Evolutionary conservation across 2,329 filamentous ascomycete species (phyloP).

Genomic region (Calonectria crousiana): DNA sequence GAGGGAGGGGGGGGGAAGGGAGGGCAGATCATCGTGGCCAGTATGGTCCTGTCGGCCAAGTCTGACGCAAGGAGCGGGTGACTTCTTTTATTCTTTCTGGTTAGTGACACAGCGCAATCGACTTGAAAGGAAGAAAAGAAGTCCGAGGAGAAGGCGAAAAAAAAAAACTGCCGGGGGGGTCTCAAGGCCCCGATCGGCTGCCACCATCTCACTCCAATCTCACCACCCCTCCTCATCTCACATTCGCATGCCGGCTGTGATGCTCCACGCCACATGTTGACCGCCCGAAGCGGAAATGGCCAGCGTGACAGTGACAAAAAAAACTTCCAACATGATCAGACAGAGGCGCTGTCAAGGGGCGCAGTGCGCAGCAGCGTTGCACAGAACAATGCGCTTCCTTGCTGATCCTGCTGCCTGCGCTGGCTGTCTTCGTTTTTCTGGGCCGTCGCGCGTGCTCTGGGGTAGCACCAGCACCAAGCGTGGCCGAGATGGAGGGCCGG

Average conservation of each 20-base stretch:
- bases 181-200: not conserved
- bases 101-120: not conserved
- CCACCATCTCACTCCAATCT: constrained; percentile 10
- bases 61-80: not conserved
- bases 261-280: constrained; percentile 2
- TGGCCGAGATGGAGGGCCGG: constrained; percentile 9
- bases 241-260: not conserved
- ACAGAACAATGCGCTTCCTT: not conserved
- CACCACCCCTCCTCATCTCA: not conserved
- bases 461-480: not conserved
- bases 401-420: not conserved
- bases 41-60: not conserved
- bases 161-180: not conserved
- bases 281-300: constrained; percentile 31
- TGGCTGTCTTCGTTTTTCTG: not conserved
- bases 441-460: not conserved
- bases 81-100: not conserved
- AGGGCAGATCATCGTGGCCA: not conserved
- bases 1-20: not conserved
- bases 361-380: not conserved
- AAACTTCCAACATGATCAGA: too few relatives aligned
- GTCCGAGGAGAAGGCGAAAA: not conserved
- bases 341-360: constrained; percentile 7
- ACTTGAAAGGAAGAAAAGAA: not conserved
- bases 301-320: constrained; percentile 26